These are phyloP conservation scores for Penicillium sp. DNA, from an alignment of 2,329 filamentous ascomycete genomes.

Conservation along the genomic window DNA sequence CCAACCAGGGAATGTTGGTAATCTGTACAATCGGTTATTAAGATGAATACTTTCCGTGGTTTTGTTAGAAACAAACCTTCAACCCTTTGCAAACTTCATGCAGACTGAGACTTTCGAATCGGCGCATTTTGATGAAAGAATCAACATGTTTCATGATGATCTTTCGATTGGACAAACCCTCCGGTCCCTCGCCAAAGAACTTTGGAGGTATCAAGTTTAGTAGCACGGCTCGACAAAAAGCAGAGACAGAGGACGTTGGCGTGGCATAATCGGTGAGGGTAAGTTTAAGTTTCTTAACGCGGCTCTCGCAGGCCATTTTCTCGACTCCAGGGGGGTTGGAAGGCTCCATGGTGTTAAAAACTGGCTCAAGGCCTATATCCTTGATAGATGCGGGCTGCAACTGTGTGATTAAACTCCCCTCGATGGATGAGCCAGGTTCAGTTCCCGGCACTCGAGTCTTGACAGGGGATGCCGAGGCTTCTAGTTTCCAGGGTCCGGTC, in stretches of 20 bases:
- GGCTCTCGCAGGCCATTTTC: neutral
- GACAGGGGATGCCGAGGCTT: conserved; percentile 3
- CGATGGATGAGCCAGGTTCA: conserved; percentile 13
- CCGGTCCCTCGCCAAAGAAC: conserved; percentile 68
- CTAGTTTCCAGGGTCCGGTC: conserved; percentile 25
- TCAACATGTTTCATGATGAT: conserved; percentile 69
- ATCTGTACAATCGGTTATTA: conserved; percentile 51
- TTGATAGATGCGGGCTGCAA: conserved; percentile 2
- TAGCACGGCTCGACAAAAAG: conserved; percentile 80
- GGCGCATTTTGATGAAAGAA: conserved; percentile 71
- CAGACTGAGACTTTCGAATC: conserved; percentile 77
- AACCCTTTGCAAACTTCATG: conserved; percentile 76
- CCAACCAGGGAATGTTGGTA: conserved; percentile 70
- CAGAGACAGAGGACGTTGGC: conserved; percentile 68
- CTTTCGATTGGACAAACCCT: conserved; percentile 60
- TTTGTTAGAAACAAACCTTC: conserved; percentile 56
- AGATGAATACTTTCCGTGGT: neutral
- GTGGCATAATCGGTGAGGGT: conserved; percentile 68
- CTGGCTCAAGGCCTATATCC: neutral
- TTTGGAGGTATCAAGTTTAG: conserved; percentile 69
- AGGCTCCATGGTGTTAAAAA: neutral
- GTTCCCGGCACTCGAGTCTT: neutral
- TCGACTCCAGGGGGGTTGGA: neutral
- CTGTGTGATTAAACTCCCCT: conserved; percentile 28
- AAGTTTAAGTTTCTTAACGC: conserved; percentile 17